Conservation (phyloP, 495 filamentous ascomycete species). For the Tuber melanosporum region DNA sequence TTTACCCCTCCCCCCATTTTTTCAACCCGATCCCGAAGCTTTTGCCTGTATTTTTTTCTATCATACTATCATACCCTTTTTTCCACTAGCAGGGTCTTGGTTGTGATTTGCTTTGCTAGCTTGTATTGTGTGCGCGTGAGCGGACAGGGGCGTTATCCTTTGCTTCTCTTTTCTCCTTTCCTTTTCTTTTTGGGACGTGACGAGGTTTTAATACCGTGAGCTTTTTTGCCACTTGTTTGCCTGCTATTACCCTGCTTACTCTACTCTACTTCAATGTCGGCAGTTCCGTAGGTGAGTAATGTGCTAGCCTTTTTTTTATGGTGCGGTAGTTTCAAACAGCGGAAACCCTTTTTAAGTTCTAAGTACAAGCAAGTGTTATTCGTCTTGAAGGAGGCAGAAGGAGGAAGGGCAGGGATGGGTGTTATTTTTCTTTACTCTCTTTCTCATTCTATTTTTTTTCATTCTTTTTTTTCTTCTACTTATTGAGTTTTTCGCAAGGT, state of each 20-base stretch:
- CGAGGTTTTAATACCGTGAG: neutral
- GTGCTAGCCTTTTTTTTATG: neutral
- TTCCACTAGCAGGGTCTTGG: neutral
- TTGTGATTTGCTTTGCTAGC: conserved; percentile 16
- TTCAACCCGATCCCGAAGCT: conserved; percentile 4
- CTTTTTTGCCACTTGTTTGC: neutral
- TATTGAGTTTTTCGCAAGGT: conserved; percentile 1
- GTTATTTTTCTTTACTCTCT: conserved; percentile 3
- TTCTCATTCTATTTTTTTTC: neutral
- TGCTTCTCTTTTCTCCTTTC: conserved; percentile 14
- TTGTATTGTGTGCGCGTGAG: conserved; percentile 31
- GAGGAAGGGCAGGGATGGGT: neutral
- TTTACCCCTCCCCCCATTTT: conserved; percentile 18
- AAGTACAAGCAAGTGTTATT: neutral
- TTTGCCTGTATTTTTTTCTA: neutral
- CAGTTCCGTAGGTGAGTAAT: neutral
- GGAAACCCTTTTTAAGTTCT: neutral
- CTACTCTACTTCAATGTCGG: neutral
- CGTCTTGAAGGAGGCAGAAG: neutral
- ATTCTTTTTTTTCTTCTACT: neutral
- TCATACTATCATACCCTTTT: neutral
- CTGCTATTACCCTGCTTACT: neutral
- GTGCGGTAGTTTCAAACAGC: neutral
- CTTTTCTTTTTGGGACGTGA: conserved; percentile 17
- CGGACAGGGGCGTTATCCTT: conserved; percentile 37